A percentile compares a stretch with the other conserved stretches of the same genome.
Evolutionary conservation across 108 stramenopile species (phyloP).

Genomic region (Schizochytrium sp.): DNA sequence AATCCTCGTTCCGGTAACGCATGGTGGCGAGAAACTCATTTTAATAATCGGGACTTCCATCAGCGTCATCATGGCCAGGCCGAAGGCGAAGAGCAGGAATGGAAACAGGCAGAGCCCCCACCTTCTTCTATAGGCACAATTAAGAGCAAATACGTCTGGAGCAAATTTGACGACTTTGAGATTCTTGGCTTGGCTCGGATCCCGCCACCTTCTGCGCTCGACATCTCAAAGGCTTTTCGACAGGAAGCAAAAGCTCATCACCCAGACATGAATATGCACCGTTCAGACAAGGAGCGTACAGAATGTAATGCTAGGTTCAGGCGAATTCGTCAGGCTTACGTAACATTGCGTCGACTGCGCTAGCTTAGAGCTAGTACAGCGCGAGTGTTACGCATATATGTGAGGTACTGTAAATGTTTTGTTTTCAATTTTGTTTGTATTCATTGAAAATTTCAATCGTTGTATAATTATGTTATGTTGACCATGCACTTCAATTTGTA

Average conservation of each 20-base stretch:
- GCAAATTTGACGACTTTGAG: not conserved
- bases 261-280: slow-evolving; percentile 35
- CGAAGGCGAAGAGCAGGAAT: too few relatives aligned
- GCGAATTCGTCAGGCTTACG: slow-evolving; percentile 4
- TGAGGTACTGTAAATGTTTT: too few relatives aligned
- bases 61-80: too few relatives aligned
- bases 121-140: not conserved
- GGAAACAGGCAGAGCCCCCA: too few relatives aligned
- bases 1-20: not conserved
- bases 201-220: slow-evolving; percentile 1
- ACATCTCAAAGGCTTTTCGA: not conserved
- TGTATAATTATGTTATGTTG: too few relatives aligned
- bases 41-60: too few relatives aligned
- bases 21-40: not conserved
- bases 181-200: not conserved
- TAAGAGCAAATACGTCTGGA: not conserved
- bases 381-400: too few relatives aligned
- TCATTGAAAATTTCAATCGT: too few relatives aligned
- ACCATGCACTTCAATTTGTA: too few relatives aligned
- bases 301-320: not conserved
- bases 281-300: slow-evolving; percentile 1
- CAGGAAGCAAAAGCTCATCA: slow-evolving; percentile 2
- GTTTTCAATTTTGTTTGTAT: too few relatives aligned
- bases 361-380: not conserved
- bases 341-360: not conserved